These are phyloP conservation scores for Wallacemonas sp. DNA, from an alignment of 208 protist species.

Conservation along the genomic window DNA sequence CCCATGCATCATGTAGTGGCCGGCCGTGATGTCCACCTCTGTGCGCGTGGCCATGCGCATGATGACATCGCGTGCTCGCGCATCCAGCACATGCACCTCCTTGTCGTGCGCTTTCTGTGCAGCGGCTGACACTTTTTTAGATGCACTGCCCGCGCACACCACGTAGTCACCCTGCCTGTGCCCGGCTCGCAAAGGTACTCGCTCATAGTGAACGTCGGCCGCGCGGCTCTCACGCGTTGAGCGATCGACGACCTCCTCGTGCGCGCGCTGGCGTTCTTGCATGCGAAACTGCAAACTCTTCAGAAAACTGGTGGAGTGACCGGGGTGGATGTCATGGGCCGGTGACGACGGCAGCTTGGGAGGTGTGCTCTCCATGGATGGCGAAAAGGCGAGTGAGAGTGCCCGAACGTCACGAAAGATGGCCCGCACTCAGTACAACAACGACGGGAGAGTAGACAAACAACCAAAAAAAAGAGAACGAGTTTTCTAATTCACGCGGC, in stretches of 20 bases:
- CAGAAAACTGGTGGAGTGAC: slow-evolving; percentile 30
- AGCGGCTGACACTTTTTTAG: no score
- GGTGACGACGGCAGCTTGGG: not conserved
- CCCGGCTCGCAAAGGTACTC: no score
- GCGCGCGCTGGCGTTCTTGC: slow-evolving; percentile 40
- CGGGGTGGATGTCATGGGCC: not conserved
- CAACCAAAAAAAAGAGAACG: not conserved
- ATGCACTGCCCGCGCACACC: no score
- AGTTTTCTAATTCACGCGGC: no score
- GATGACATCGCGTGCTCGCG: slow-evolving; percentile 19
- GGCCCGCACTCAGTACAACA: no score
- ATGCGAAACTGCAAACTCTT: slow-evolving; percentile 73
- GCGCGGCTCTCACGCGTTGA: no score
- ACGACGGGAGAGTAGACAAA: not conserved
- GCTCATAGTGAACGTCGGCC: no score
- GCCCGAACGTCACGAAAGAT: no score
- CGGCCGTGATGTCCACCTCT: slow-evolving; percentile 68
- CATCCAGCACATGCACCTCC: slow-evolving; percentile 3
- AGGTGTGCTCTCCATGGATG: no score
- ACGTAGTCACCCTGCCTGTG: no score
- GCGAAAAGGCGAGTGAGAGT: no score
- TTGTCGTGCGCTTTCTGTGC: no score
- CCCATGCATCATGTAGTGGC: slow-evolving; percentile 11
- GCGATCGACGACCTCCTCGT: not conserved
- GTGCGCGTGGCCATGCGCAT: slow-evolving; percentile 27